Evolutionary conservation across 164 flowering plant species (phyloP).

Genomic region (Berberis thunbergii): DNA sequence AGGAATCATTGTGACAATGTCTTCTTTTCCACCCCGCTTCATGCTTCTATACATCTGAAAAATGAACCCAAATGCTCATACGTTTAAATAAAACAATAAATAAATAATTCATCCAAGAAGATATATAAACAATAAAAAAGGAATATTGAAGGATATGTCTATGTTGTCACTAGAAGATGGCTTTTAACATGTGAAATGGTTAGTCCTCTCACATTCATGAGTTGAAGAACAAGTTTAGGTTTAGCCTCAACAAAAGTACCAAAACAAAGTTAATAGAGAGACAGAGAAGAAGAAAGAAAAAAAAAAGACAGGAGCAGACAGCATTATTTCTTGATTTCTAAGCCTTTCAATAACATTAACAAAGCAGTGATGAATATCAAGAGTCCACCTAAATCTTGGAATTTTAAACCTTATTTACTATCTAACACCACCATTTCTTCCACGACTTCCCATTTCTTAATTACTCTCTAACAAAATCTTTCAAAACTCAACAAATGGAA

Average conservation of each 20-base stretch:
- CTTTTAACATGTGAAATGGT: constrained; percentile 91
- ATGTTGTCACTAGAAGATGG: constrained; percentile 65
- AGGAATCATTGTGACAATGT: too few relatives aligned
- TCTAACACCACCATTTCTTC: constrained; percentile 61
- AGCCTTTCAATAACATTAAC: constrained; percentile 75
- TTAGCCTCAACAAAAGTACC: constrained; percentile 55
- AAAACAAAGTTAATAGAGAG: not conserved
- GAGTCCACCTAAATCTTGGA: constrained; percentile 82
- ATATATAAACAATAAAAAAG: not conserved
- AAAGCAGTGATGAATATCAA: constrained; percentile 79
- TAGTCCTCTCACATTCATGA: constrained; percentile 82
- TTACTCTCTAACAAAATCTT: not conserved
- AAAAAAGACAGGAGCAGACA: not conserved
- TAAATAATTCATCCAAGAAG: not conserved
- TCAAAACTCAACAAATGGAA: not conserved
- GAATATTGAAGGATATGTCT: not conserved
- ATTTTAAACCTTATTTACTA: constrained; percentile 73
- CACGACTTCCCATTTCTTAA: constrained; percentile 46
- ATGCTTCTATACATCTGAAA: constrained; percentile 77
- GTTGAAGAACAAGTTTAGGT: constrained; percentile 77
- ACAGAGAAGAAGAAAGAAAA: not conserved
- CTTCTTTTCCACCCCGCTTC: constrained; percentile 17
- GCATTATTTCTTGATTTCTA: constrained; percentile 79
- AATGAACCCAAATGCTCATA: not conserved
- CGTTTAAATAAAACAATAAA: not conserved